These are phyloP conservation scores for Colletotrichum aenigma DNA, from an alignment of 2,329 filamentous ascomycete genomes.

Conservation along the genomic window DNA sequence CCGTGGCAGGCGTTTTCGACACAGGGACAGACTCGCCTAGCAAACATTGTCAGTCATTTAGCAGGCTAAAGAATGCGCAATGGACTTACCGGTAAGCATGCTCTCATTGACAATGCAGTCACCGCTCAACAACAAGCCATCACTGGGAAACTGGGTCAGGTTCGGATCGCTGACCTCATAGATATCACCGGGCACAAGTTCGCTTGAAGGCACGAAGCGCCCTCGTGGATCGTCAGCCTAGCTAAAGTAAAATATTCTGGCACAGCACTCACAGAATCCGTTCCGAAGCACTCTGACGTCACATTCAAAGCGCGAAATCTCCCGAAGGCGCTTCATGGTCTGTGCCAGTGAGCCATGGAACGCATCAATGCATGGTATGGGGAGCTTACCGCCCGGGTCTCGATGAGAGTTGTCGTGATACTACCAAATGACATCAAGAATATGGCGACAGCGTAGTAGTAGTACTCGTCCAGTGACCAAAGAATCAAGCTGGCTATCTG, in stretches of 20 bases:
- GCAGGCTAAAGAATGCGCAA: neutral
- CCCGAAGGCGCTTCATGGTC: constrained; percentile 88
- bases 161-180: constrained; percentile 97
- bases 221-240: constrained; percentile 37
- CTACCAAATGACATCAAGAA: constrained; percentile 94
- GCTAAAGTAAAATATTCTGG: neutral
- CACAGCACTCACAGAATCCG: constrained; percentile 77
- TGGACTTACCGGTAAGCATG: constrained; percentile 77
- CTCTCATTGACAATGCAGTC: constrained; percentile 99
- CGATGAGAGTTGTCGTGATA: constrained; percentile 86
- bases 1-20: constrained; percentile 84
- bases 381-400: constrained; percentile 76
- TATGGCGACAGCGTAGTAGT: constrained; percentile 96
- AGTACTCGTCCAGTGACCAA: constrained; percentile 96
- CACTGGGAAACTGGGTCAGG: constrained; percentile 85
- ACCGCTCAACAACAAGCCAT: constrained; percentile 87
- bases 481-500: constrained; percentile 92
- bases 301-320: constrained; percentile 94
- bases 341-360: constrained; percentile 32
- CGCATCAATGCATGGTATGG: neutral
- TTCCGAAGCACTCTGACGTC: constrained; percentile 92
- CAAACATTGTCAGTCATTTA: neutral
- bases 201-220: constrained; percentile 84
- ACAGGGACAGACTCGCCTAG: constrained; percentile 92
- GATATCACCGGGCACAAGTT: constrained; percentile 93